Percentiles rank a stretch among this genome's conserved stretches.
Evolutionary conservation across 2,329 filamentous ascomycete species (phyloP).

Genomic region (Botrytis hyacinthi): DNA sequence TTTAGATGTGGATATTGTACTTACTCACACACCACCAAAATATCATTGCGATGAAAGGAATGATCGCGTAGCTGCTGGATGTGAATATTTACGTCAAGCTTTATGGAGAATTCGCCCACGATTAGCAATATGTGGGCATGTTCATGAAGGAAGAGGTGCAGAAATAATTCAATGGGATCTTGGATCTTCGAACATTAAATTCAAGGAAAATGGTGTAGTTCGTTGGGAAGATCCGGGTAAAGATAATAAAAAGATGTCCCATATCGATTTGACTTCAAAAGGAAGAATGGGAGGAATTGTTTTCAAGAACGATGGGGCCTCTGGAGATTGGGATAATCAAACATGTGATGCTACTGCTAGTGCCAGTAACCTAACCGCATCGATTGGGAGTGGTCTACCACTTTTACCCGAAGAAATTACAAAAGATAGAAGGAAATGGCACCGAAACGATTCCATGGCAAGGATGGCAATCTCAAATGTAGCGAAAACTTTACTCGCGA

Average conservation of each 20-base stretch:
- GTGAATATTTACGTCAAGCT: constrained; percentile 54
- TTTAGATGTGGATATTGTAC: constrained; percentile 59
- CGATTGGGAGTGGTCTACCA: neutral
- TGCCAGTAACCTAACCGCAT: neutral
- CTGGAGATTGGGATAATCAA: constrained; percentile 10
- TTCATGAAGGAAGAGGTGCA: constrained; percentile 66
- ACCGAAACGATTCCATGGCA: neutral
- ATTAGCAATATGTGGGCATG: constrained; percentile 69
- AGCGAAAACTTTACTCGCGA: constrained; percentile 21
- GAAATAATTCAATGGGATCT: constrained; percentile 62
- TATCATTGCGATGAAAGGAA: constrained; percentile 55
- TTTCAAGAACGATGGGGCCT: constrained; percentile 48
- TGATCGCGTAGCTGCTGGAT: constrained; percentile 50
- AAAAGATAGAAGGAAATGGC: neutral
- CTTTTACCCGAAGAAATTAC: neutral
- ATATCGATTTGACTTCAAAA: constrained; percentile 58
- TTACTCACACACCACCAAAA: constrained; percentile 68
- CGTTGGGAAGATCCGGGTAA: constrained; percentile 59
- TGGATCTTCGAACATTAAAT: constrained; percentile 41
- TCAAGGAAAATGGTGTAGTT: constrained; percentile 46
- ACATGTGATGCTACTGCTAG: neutral
- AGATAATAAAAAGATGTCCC: constrained; percentile 57
- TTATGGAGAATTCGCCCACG: constrained; percentile 61
- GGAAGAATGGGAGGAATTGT: constrained; percentile 36
- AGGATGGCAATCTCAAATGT: constrained; percentile 22